phyloP scores from a whole-genome alignment of 108 stramenopile species.

The Conticribra guillardii region DNA sequence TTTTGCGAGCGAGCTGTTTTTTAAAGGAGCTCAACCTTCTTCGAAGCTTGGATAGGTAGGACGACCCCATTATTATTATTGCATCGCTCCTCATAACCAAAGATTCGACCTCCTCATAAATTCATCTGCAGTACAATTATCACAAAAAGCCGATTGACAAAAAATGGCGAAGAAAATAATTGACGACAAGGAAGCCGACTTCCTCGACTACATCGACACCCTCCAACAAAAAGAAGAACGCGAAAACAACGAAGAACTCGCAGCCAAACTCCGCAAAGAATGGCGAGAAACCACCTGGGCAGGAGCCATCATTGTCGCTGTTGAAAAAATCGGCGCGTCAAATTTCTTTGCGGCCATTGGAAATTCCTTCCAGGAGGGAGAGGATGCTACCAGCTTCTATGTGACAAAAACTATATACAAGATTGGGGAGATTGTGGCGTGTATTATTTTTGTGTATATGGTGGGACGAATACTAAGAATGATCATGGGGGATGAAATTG shows the following conservation, averaged over 20 bases:
- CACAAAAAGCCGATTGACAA: too few relatives aligned
- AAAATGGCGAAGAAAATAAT: too few relatives aligned
- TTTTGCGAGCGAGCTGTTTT: too few relatives aligned
- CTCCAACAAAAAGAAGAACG: slow-evolving; percentile 6
- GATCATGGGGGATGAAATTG: slow-evolving; percentile 17
- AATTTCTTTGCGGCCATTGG: slow-evolving; percentile 13
- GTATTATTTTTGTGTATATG: slow-evolving; percentile 14
- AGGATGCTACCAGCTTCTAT: slow-evolving; percentile 11
- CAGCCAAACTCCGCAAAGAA: not conserved
- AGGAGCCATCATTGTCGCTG: not conserved
- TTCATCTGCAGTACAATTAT: too few relatives aligned
- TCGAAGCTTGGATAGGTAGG: too few relatives aligned
- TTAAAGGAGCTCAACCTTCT: too few relatives aligned
- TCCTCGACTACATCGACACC: slow-evolving; percentile 7
- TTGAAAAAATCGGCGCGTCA: slow-evolving; percentile 7
- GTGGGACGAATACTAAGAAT: slow-evolving; percentile 1
- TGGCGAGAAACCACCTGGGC: slow-evolving; percentile 20
- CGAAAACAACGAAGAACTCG: not conserved
- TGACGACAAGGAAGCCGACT: slow-evolving; percentile 12
- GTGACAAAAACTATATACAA: slow-evolving; percentile 4
- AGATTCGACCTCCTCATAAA: too few relatives aligned
- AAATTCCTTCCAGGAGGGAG: slow-evolving; percentile 16
- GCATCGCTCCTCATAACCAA: too few relatives aligned
- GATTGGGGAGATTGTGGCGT: slow-evolving; percentile 9
- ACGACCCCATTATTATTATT: too few relatives aligned